A percentile compares a stretch with the other conserved stretches of the same genome.
Evolutionary conservation across 306 rosid genomes (phyloP).

Genomic region (Quercus parvula): DNA sequence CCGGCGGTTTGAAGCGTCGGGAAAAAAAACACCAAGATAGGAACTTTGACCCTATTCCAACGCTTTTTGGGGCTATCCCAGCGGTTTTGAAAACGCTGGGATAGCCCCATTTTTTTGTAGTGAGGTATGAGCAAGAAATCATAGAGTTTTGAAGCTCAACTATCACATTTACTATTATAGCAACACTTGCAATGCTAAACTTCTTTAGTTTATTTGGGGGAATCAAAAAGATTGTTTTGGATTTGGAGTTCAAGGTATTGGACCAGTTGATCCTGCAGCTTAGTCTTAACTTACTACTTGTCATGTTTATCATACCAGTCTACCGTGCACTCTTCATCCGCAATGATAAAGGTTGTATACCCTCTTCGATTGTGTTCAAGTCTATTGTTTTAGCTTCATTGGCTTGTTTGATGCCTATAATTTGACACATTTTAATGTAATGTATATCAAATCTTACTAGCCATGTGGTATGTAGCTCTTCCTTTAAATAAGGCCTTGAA

Average conservation of each 20-base stretch:
- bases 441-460: too few species aligned
- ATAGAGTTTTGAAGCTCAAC: constrained; percentile 58
- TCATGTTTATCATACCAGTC: constrained; percentile 13
- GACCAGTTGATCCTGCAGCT: neutral
- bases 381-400: constrained; percentile 40
- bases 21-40: too few species aligned
- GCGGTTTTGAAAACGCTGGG: too few species aligned
- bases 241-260: neutral
- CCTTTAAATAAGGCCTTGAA: too few species aligned
- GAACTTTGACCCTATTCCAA: too few species aligned
- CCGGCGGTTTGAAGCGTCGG: too few species aligned
- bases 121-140: constrained; percentile 47
- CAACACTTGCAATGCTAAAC: constrained; percentile 56
- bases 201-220: constrained; percentile 41
- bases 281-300: constrained; percentile 11
- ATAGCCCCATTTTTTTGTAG: too few species aligned
- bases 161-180: constrained; percentile 35
- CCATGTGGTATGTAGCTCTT: too few species aligned
- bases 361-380: constrained; percentile 42
- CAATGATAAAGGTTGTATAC: constrained; percentile 43
- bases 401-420: constrained; percentile 10
- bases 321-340: constrained; percentile 62
- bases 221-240: constrained; percentile 25
- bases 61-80: too few species aligned
- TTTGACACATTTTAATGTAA: neutral